A percentile compares a stretch with the other conserved stretches of the same genome.
phyloP scores from a whole-genome alignment of 345 rosid genomes.

The Populus alba region DNA sequence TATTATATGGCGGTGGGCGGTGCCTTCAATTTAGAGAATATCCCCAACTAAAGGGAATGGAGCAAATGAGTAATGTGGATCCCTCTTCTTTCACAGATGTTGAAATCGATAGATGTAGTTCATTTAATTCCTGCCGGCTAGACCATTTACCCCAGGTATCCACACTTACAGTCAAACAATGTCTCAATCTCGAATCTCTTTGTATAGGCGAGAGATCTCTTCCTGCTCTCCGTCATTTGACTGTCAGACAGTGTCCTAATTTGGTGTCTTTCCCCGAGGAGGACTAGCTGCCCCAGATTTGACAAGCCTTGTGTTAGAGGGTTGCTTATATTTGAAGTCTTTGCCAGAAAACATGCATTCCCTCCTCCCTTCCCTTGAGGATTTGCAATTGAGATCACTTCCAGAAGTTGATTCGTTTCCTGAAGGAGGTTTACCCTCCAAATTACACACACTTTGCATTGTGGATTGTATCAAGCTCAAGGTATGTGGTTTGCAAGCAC shows the following conservation, averaged over 20 bases:
- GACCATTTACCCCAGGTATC: neutral
- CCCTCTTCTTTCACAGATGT: neutral
- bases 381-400: conserved; percentile 1
- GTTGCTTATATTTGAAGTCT: conserved; percentile 7
- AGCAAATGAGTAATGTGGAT: neutral
- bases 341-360: conserved; percentile 8
- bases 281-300: conserved; percentile 4
- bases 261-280: neutral
- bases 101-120: neutral
- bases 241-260: neutral
- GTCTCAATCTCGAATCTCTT: conserved; percentile 1
- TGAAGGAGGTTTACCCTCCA: neutral
- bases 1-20: no score
- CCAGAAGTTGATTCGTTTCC: conserved; percentile 14
- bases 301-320: neutral
- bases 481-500: conserved; percentile 3
- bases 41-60: neutral
- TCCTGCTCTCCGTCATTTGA: neutral
- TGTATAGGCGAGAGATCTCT: neutral
- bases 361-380: conserved; percentile 11
- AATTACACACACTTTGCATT: conserved; percentile 4
- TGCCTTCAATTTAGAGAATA: no score
- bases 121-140: conserved; percentile 7
- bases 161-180: neutral
- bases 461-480: conserved; percentile 4